Conservation (phyloP, 345 rosid genomes). For the Populus ilicifolia region DNA sequence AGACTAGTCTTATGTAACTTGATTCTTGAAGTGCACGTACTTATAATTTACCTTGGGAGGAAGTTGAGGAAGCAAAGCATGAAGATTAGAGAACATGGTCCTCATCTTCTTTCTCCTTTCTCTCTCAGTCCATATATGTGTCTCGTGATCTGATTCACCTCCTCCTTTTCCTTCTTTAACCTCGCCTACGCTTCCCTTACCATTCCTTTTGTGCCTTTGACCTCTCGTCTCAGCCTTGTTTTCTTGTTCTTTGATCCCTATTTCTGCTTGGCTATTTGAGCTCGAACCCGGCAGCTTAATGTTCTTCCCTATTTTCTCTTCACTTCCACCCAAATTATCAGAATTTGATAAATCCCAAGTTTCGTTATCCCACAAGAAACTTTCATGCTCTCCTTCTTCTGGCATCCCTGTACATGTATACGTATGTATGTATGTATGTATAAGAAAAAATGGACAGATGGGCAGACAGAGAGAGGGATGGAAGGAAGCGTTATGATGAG, state of each 20-base stretch:
- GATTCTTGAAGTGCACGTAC: neutral
- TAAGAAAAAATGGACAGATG: neutral
- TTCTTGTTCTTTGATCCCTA: neutral
- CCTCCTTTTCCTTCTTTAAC: constrained; percentile 16
- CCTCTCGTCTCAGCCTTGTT: neutral
- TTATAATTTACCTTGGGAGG: constrained; percentile 56
- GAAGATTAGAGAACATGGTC: constrained; percentile 61
- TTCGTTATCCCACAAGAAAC: constrained; percentile 31
- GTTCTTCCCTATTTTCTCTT: constrained; percentile 7
- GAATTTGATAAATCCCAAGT: constrained; percentile 40
- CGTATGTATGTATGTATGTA: neutral
- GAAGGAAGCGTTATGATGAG: neutral
- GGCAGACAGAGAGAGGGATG: neutral
- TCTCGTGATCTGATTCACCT: constrained; percentile 44
- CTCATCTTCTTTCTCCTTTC: constrained; percentile 84
- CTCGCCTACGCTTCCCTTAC: constrained; percentile 5
- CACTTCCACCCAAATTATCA: constrained; percentile 22
- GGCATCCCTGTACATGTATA: constrained; percentile 7
- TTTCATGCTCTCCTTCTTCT: constrained; percentile 8
- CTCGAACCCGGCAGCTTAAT: neutral
- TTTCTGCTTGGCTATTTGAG: neutral
- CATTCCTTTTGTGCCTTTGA: neutral
- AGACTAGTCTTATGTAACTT: neutral
- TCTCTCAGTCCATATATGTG: constrained; percentile 73
- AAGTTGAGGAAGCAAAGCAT: constrained; percentile 72